These are phyloP conservation scores for Oleoguttula mirabilis DNA, from an alignment of 495 filamentous ascomycete genomes.

Conservation along the genomic window DNA sequence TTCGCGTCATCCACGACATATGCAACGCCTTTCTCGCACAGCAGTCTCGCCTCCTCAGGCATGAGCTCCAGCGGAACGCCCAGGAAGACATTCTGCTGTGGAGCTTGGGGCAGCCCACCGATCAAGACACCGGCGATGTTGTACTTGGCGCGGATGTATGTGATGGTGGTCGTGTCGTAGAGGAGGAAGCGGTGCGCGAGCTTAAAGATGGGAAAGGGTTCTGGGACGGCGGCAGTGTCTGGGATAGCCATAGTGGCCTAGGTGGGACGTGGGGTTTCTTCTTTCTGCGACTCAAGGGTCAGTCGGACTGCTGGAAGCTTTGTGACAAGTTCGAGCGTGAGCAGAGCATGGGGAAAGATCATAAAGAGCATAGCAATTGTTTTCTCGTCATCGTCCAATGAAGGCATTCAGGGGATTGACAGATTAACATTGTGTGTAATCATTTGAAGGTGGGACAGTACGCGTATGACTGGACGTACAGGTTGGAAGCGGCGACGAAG, in stretches of 20 bases:
- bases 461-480: no score
- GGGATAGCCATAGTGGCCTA: no score
- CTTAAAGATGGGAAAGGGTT: slow-evolving; percentile 65
- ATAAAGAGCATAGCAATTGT: slow-evolving; percentile 28
- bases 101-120: slow-evolving; percentile 78
- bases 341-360: no score
- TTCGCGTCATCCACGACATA: slow-evolving; percentile 67
- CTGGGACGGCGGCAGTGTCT: slow-evolving; percentile 2
- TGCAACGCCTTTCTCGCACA: slow-evolving; percentile 68
- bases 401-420: slow-evolving; percentile 71
- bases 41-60: slow-evolving; percentile 74
- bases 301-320: no score
- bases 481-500: no score
- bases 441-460: slow-evolving; percentile 44
- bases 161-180: slow-evolving; percentile 71
- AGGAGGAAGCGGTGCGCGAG: slow-evolving; percentile 74
- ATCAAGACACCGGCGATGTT: slow-evolving; percentile 80
- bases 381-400: slow-evolving; percentile 24
- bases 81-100: slow-evolving; percentile 89
- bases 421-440: slow-evolving; percentile 66
- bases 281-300: no score
- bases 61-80: slow-evolving; percentile 80
- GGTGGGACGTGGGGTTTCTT: no score
- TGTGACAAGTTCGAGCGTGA: no score
- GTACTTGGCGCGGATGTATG: slow-evolving; percentile 65